Conservation (phyloP, 169 alveolate genomes). For the Plasmodium sp. region DNA sequence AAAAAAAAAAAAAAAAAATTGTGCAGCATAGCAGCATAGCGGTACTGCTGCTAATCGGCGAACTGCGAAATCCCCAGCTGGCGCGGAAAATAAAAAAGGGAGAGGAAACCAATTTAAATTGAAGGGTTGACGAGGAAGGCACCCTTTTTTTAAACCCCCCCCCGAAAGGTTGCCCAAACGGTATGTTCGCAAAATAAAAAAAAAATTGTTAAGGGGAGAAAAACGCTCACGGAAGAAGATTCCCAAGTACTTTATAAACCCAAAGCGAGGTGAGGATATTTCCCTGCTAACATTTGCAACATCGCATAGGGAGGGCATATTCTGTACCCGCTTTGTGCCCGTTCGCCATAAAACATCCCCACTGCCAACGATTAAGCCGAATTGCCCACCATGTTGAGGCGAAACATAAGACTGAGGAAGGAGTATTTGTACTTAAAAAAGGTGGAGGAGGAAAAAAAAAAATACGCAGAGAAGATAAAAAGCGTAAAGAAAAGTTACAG, state of each 20-base stretch:
- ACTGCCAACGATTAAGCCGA: neutral
- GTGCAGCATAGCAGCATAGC: neutral
- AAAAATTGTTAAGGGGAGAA: neutral
- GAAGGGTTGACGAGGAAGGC: neutral
- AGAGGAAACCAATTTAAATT: neutral
- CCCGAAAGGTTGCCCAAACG: neutral
- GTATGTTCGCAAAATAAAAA: neutral
- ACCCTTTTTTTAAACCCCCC: neutral
- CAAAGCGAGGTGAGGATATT: neutral
- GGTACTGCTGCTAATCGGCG: neutral
- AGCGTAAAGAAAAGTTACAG: conserved; percentile 92
- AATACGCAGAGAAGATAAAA: conserved; percentile 88
- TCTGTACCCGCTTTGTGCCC: no score
- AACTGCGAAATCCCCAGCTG: neutral
- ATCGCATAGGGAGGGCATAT: neutral
- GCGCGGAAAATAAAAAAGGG: neutral
- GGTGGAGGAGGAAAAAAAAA: conserved; percentile 91
- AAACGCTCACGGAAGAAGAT: neutral
- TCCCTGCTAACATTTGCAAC: neutral
- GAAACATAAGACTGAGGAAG: conserved; percentile 94
- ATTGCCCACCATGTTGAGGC: conserved; percentile 90
- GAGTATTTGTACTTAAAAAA: conserved; percentile 95
- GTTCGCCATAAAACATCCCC: neutral
- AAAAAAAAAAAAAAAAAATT: no score
- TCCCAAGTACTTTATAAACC: no score